Base-by-base conservation (phyloP, 768 basidiomycete species). In the Scleroderma citrinum region DNA sequence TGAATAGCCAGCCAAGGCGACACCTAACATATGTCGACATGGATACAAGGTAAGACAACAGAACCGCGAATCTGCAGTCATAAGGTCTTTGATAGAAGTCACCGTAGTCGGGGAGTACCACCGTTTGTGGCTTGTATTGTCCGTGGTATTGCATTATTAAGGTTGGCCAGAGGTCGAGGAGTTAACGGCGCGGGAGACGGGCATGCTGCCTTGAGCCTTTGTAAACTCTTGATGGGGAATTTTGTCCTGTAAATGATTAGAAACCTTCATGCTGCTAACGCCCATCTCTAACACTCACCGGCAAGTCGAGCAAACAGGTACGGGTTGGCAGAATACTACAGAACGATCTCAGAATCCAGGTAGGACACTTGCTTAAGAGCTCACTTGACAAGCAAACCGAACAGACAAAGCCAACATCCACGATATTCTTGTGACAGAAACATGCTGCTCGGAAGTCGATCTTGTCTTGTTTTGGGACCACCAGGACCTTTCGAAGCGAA, bases 371-470 rank as follows among this genome's bases (percentile, higher is more conserved):
- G 34, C 20, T 31, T 35, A 29, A 12, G 23, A 10, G 76, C 90
- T 49, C 57, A 96, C 94, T 98, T 23, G 92, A 95, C 26, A 99
- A 70, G 65, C 96, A 99, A 29, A 99, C 93, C n/a, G 92, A 95
- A 65, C 96, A 99, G 19, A 99, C 93, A 57, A 93, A 99, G 47
- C 93, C 96, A 46, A 98, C 80, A 63, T 98, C 95, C 35, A 98
- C 81, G 42, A 96, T 95, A 46, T 86, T 85, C 66, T 97, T 96
- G 69, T 98, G 96, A 70, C 96, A 99, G 73, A 99, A 98, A 64
- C 95, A 98, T 7, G 94, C 95, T 0, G 96, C 96, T 26, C 96
- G 81, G 62, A 98, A 95, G 66, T 98, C 96, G 51, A 98, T 86
- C 60, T 82, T 87, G 64, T 98, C 94, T 68, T 96, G 92, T 6